Percentiles rank a stretch among this genome's conserved stretches.
Conservation (phyloP, 2,329 filamentous ascomycete genomes). For the Thyridium curvatum region DNA sequence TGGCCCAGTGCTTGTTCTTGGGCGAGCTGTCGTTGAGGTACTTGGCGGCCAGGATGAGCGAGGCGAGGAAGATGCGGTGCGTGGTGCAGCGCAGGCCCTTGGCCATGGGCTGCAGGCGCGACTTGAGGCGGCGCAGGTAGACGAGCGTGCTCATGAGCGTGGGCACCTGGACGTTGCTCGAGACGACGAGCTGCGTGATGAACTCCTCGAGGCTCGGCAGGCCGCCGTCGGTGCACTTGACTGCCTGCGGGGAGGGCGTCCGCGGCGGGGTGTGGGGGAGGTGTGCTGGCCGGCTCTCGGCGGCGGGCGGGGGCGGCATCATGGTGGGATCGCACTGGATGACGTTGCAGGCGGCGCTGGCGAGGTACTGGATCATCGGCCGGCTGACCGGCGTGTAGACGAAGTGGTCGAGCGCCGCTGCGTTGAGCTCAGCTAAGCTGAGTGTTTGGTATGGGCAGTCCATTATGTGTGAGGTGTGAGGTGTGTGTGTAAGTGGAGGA, state of each 20-base stretch:
- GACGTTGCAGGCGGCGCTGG: conserved; percentile 67
- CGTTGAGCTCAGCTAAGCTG: conserved; percentile 55
- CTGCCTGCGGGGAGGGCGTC: conserved; percentile 37
- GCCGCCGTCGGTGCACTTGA: conserved; percentile 39
- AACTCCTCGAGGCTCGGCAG: conserved; percentile 84
- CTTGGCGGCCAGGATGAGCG: conserved; percentile 84
- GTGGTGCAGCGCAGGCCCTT: conserved; percentile 96
- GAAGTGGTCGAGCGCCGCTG: conserved; percentile 72
- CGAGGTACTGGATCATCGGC: conserved; percentile 74
- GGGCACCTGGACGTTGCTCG: conserved; percentile 93
- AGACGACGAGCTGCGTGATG: conserved; percentile 83
- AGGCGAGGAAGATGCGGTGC: conserved; percentile 92
- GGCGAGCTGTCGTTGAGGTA: conserved; percentile 97
- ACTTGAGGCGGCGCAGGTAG: conserved; percentile 80
- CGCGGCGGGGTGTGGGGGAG: conserved; percentile 43
- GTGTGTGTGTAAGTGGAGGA: conserved; percentile 4
- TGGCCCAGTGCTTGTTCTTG: conserved; percentile 99
- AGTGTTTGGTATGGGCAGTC: conserved; percentile 33
- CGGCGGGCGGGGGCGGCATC: conserved; percentile 37
- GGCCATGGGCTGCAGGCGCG: conserved; percentile 83
- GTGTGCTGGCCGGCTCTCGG: conserved; percentile 28
- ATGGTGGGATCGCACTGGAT: conserved; percentile 68
- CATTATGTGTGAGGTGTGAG: conserved; percentile 30
- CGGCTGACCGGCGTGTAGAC: conserved; percentile 69
- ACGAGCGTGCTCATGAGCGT: conserved; percentile 96